Base-by-base conservation (phyloP, 2,329 filamentous ascomycete genomes). In the Zasmidium angulare region DNA sequence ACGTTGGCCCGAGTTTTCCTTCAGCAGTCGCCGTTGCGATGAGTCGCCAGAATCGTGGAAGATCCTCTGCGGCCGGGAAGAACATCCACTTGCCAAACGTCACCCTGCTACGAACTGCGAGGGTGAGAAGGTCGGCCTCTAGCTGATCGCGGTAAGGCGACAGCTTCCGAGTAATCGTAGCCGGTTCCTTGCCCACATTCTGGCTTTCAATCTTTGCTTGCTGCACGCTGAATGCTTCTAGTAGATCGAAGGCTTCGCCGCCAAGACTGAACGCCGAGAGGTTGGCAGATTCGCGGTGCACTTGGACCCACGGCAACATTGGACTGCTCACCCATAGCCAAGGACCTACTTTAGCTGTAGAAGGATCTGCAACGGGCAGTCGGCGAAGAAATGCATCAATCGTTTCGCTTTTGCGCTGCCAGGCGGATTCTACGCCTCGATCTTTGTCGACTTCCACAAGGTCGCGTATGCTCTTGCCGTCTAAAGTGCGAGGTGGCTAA, bases 31-130 rank as follows among this genome's bases (percentile, higher is more conserved):
- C 89, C 53, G 80, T 81, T 3, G 86, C 89, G 10, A 96, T 79
- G 9, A 80, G 76, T 4, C 76, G 79, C 92, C 91, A 93, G 4
- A 84, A 75, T 2, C 80, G 78, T 63, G 89, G 81, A 17, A 91
- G 81, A 26, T 84, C 77, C 7, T 75, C 70, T 0, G 77, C 70
- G 0, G 75, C 68, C 12, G 82, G 84, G 65, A 91, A 92, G 1
- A 93, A 71, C 86, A 93, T 89, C 90, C 90, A 93, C 80, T 93
- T 95, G 55, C 90, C 90, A 46, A 79, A 78, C 0, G 84, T 79
- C 12, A 90, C 81, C 22, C 81, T 79, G 14, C 79, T 81, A 19
- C 82, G 77, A 10, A 81, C 78, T 0, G 90, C 90, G 20, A 89
- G 74, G 19, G 80, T 75, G 17, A 86, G 76, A 20, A 96, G 83